Percentiles rank a stretch among this genome's conserved stretches.
Evolutionary conservation across 2,329 filamentous ascomycete genomes (phyloP).

Genomic region (Xylariaceae sp.): DNA sequence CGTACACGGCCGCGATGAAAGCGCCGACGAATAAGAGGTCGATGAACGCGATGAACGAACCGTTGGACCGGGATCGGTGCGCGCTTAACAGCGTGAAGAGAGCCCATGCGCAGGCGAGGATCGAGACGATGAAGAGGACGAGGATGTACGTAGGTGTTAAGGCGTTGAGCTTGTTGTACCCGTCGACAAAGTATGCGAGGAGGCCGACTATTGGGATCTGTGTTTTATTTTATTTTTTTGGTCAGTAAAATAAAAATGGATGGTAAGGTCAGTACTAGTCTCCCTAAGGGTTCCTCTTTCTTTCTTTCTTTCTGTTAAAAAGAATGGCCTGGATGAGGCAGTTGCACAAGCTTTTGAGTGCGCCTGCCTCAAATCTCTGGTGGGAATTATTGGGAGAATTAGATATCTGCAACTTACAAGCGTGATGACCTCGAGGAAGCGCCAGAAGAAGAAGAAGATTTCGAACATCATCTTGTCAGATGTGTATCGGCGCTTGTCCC

Average conservation of each 20-base stretch:
- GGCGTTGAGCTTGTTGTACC: conserved; percentile 50
- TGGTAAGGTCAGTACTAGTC: too few species aligned
- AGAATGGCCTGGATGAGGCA: too few species aligned
- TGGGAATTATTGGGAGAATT: too few species aligned
- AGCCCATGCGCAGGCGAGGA: conserved; percentile 58
- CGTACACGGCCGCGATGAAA: conserved; percentile 58
- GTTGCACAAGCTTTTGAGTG: too few species aligned
- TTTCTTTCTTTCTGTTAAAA: too few species aligned
- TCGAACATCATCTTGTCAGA: conserved; percentile 53
- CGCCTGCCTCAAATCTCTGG: too few species aligned
- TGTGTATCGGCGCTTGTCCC: too few species aligned
- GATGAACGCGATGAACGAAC: conserved; percentile 55
- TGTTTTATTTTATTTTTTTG: too few species aligned
- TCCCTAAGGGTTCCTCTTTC: too few species aligned
- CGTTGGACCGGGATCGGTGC: conserved; percentile 56
- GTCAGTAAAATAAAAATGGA: too few species aligned
- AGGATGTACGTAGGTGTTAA: conserved; percentile 59
- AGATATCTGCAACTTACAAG: conserved; percentile 52
- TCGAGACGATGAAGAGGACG: conserved; percentile 61
- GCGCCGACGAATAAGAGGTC: conserved; percentile 59
- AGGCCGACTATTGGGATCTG: conserved; percentile 63
- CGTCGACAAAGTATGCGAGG: conserved; percentile 61
- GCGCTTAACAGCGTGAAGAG: conserved; percentile 62
- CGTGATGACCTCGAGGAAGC: conserved; percentile 57
- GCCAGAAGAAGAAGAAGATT: conserved; percentile 57